A percentile compares a stretch with the other conserved stretches of the same genome.
These are phyloP conservation scores for Saccharomycopsis amapae DNA, from an alignment of 805 yeast genomes.

Conservation along the genomic window DNA sequence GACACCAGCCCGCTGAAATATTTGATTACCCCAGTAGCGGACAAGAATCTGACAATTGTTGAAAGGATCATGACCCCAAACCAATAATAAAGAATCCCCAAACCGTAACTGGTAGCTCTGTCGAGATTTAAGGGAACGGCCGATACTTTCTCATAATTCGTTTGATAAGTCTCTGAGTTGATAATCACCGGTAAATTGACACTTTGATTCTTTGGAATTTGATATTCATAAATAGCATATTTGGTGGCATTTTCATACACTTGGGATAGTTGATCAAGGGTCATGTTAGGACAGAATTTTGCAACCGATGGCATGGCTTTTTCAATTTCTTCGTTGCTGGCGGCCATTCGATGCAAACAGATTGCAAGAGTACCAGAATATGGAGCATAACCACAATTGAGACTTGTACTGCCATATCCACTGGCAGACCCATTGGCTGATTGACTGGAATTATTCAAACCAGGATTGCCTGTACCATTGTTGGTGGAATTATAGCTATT, in stretches of 20 bases:
- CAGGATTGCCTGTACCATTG: not conserved
- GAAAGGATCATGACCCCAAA: slow-evolving; percentile 11
- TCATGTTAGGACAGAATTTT: slow-evolving; percentile 5
- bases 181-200: slow-evolving; percentile 10
- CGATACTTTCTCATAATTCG: not conserved
- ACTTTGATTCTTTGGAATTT: not conserved
- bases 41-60: slow-evolving; percentile 7
- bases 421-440: not conserved
- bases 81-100: slow-evolving; percentile 19
- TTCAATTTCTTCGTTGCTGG: not conserved
- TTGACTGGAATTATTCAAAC: not conserved
- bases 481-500: not conserved
- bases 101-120: slow-evolving; percentile 8
- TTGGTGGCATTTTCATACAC: slow-evolving; percentile 18
- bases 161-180: slow-evolving; percentile 3
- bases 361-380: slow-evolving; percentile 11
- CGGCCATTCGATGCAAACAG: slow-evolving; percentile 10
- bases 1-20: slow-evolving; percentile 3
- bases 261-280: slow-evolving; percentile 3
- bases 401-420: not conserved
- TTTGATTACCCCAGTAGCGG: slow-evolving; percentile 12
- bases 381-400: slow-evolving; percentile 7
- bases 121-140: not conserved
- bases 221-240: slow-evolving; percentile 8
- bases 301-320: slow-evolving; percentile 2